Conservation (phyloP, 495 filamentous ascomycete genomes). For the Penicillium mononematosum region DNA sequence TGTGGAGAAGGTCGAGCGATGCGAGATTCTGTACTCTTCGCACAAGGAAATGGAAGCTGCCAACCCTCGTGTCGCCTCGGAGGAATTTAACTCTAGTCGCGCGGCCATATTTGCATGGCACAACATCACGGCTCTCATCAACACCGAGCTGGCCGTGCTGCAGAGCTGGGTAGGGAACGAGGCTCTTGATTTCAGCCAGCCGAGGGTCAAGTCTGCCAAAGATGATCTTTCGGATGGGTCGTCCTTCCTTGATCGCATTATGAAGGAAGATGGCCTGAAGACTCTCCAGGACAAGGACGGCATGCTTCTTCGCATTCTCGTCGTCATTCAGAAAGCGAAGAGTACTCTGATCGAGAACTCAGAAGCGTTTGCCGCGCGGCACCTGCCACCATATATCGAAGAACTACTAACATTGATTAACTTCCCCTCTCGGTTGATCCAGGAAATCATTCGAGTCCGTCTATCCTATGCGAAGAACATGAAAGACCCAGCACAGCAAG, state of each 20-base stretch:
- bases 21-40: constrained; percentile 81
- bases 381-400: constrained; percentile 95
- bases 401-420: constrained; percentile 94
- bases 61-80: constrained; percentile 70
- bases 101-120: constrained; percentile 92
- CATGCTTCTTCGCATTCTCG: constrained; percentile 78
- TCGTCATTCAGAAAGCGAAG: constrained; percentile 91
- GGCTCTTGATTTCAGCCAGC: constrained; percentile 83
- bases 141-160: constrained; percentile 84
- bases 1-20: constrained; percentile 82
- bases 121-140: constrained; percentile 97
- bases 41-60: constrained; percentile 66
- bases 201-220: constrained; percentile 41
- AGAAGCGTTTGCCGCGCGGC: constrained; percentile 79
- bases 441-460: constrained; percentile 92
- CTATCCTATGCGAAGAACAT: constrained; percentile 91
- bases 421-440: constrained; percentile 91
- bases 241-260: constrained; percentile 93
- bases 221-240: constrained; percentile 79
- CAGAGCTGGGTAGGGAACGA: constrained; percentile 96
- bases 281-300: constrained; percentile 80
- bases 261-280: constrained; percentile 94
- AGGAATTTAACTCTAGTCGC: constrained; percentile 72
- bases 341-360: constrained; percentile 85
- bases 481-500: constrained; percentile 84